Conservation (phyloP, 345 rosid genomes). For the Camelina hispida region DNA sequence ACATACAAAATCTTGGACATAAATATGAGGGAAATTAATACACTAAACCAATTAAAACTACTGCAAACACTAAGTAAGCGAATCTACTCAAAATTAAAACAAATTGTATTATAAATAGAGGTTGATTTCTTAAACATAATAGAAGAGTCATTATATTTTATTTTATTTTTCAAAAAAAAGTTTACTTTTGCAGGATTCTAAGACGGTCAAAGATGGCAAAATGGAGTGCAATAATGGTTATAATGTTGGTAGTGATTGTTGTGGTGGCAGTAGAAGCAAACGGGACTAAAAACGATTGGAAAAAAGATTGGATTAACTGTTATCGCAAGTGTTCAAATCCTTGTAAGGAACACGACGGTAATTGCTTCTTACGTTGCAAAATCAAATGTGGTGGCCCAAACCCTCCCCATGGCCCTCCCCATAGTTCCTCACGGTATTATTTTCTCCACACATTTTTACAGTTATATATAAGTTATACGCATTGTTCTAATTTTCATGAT, state of each 20-base stretch:
- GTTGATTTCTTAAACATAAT: not conserved
- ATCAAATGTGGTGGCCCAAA: constrained; percentile 39
- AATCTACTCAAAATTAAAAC: too few relatives aligned
- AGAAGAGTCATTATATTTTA: not conserved
- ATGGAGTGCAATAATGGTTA: not conserved
- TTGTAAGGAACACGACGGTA: not conserved
- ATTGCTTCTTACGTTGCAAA: constrained; percentile 27
- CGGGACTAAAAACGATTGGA: not conserved
- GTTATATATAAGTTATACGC: too few relatives aligned
- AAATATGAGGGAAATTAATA: too few relatives aligned
- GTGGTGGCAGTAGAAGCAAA: constrained; percentile 12
- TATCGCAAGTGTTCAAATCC: not conserved
- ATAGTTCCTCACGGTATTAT: constrained; percentile 7
- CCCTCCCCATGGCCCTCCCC: too few relatives aligned
- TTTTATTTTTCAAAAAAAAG: not conserved
- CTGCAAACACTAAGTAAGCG: too few relatives aligned
- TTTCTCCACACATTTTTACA: not conserved
- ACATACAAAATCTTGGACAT: too few relatives aligned
- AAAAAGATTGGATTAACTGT: not conserved
- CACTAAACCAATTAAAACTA: too few relatives aligned
- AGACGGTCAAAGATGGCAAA: not conserved
- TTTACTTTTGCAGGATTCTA: not conserved
- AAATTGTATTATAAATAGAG: too few relatives aligned
- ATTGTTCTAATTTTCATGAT: too few relatives aligned
- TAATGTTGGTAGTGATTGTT: not conserved